Base-by-base conservation (phyloP, 108 stramenopile genomes). In the Bacterosira constricta region DNA sequence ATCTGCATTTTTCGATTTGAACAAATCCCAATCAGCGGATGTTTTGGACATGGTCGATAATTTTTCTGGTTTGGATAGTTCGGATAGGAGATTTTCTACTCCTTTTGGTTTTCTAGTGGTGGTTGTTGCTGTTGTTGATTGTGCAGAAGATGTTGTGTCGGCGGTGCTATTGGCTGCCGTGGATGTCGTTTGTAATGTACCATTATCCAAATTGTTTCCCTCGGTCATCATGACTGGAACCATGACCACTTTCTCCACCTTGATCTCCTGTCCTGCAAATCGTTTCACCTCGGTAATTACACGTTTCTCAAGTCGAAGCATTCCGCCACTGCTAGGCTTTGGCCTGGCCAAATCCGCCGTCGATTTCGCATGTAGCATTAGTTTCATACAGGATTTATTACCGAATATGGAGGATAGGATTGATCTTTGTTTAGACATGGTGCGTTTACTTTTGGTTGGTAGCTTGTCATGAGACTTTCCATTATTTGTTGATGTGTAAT, bases 1-100 rank as follows among this genome's bases (percentile, higher is more conserved):
- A 20, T 74, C 71, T 15, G 36, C 72, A 35, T 66, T 69, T 34
- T 88, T 73, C 12, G 85, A 81, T 77, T 97, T 97, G 89, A 91
- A 97, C 9, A 72, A 29, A 58, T 95, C 94, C 96, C 96, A 97
- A 76, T 97, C 96, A 13, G 82, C 63, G 42, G 69, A 74, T 0
- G 96, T 94, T 79, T 97, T 97, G 59, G 88, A 81, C 30, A 94
- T 80, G 12, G 94, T 94, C 9, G 87, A 85, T 12, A 90, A 53
- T 49, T 86, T 88, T 63, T 81, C 63, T 1, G 90, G 91, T 6
- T 89, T 89, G 15, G 80, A 79, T 25, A 97, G 54, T 47, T 85
- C 70, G 29, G 75, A 61, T 20, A 97, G 66, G 17, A 97, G 77
- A 32, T 63, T 52, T 54, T 96, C 93, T 11, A 90, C 17, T 10